A percentile compares a stretch with the other conserved stretches of the same genome.
These are phyloP conservation scores for Aspergillus sp. DNA, from an alignment of 2,329 filamentous ascomycete species.

Conservation along the genomic window DNA sequence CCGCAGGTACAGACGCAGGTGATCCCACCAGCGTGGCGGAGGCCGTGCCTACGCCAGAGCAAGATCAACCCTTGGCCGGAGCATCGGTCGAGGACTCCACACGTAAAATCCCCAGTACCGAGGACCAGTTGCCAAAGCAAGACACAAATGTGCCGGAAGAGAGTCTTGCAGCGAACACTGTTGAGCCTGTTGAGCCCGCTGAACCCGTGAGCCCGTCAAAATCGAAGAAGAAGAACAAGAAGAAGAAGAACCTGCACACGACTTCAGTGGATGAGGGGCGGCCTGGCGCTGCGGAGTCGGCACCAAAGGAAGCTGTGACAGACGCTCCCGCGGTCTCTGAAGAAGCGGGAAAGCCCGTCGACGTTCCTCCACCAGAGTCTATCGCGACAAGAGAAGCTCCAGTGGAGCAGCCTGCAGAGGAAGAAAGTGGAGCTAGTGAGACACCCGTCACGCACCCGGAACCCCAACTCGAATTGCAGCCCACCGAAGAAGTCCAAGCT, in stretches of 20 bases:
- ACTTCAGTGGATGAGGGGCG: conserved; percentile 4
- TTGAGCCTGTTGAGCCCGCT: no score
- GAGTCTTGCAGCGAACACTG: no score
- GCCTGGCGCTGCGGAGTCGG: neutral
- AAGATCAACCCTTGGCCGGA: neutral
- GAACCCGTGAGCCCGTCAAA: conserved; percentile 4
- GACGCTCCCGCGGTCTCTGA: neutral
- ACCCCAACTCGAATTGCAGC: no score
- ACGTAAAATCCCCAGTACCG: no score
- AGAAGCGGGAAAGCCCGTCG: neutral
- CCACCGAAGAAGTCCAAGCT: no score
- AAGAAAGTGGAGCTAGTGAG: no score
- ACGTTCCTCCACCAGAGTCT: neutral
- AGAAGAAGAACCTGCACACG: conserved; percentile 19
- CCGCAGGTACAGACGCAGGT: no score
- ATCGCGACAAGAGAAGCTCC: neutral
- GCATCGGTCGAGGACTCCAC: no score
- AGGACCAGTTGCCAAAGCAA: no score
- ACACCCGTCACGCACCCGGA: no score
- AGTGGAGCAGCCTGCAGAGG: neutral
- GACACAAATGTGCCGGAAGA: no score
- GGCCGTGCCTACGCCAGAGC: neutral
- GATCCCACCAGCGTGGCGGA: no score
- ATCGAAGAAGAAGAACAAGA: conserved; percentile 20
- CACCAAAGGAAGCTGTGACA: neutral